Conservation (phyloP, 2,329 filamentous ascomycete genomes). For the Madurella mycetomatis region DNA sequence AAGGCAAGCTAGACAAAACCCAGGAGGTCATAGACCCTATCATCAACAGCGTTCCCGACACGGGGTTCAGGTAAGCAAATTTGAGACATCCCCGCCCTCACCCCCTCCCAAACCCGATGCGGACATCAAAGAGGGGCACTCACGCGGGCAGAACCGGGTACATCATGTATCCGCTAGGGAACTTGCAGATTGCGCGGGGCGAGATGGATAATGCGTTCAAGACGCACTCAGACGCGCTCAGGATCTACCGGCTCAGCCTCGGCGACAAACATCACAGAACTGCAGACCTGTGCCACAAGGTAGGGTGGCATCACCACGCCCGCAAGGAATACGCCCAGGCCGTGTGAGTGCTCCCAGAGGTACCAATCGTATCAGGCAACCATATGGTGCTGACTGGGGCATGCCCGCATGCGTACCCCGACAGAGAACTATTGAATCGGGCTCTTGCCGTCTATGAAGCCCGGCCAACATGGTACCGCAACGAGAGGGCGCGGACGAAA, state of each 20-base stretch:
- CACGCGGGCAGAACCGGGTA: too few relatives aligned
- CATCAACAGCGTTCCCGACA: constrained; percentile 1
- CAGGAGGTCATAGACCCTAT: neutral
- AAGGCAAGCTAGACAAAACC: constrained; percentile 1
- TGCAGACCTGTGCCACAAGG: constrained; percentile 2
- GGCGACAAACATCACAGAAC: constrained; percentile 4
- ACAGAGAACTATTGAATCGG: too few relatives aligned
- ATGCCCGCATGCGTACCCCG: too few relatives aligned
- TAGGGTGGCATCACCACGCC: constrained; percentile 2
- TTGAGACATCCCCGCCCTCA: neutral
- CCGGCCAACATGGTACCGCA: too few relatives aligned
- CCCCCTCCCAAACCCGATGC: too few relatives aligned
- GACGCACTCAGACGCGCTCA: constrained; percentile 1
- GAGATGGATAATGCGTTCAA: neutral
- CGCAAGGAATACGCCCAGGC: constrained; percentile 2
- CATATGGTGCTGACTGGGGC: neutral
- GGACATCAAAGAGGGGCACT: too few relatives aligned
- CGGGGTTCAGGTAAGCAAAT: neutral
- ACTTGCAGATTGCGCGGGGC: too few relatives aligned
- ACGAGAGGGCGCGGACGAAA: too few relatives aligned
- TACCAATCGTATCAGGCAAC: neutral
- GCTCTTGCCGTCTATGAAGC: too few relatives aligned
- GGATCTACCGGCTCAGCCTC: neutral
- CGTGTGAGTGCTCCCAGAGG: neutral
- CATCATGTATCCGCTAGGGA: too few relatives aligned